Evolutionary conservation across 2,329 filamentous ascomycete genomes (phyloP).

Genomic region (Pseudocercospora fuligena): DNA sequence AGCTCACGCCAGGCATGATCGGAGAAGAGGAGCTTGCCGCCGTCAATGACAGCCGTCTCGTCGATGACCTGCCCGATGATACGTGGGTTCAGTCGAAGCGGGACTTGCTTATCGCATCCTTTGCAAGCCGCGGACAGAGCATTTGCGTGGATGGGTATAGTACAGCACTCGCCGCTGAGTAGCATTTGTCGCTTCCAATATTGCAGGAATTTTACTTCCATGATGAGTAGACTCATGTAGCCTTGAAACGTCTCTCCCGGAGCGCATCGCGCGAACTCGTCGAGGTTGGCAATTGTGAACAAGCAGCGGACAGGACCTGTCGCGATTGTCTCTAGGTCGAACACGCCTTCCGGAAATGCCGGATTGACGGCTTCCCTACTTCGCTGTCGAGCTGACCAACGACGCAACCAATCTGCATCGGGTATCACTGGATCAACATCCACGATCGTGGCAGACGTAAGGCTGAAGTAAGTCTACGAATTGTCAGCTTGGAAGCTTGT

Average conservation of each 20-base stretch:
- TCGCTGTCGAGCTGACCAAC: constrained; percentile 53
- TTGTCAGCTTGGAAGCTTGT: constrained; percentile 10
- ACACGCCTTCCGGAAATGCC: constrained; percentile 48
- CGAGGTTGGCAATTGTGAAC: constrained; percentile 52
- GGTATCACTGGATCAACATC: constrained; percentile 61
- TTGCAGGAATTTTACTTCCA: constrained; percentile 47
- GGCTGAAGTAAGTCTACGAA: constrained; percentile 38
- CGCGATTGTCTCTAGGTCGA: constrained; percentile 33
- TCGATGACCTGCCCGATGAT: constrained; percentile 54
- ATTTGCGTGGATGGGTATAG: constrained; percentile 60
- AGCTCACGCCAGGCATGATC: constrained; percentile 59
- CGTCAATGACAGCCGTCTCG: constrained; percentile 60
- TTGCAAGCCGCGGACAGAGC: constrained; percentile 45
- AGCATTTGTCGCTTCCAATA: constrained; percentile 51
- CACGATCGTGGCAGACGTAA: constrained; percentile 54
- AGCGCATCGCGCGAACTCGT: constrained; percentile 46
- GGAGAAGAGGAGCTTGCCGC: constrained; percentile 60
- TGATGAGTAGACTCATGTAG: constrained; percentile 52
- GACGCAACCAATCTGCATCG: constrained; percentile 60
- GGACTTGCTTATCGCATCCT: constrained; percentile 45
- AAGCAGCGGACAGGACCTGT: constrained; percentile 41
- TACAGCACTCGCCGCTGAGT: constrained; percentile 57
- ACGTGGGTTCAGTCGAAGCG: constrained; percentile 49
- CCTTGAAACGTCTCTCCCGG: constrained; percentile 47
- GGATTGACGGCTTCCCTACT: constrained; percentile 58